phyloP scores from a whole-genome alignment of 2,329 filamentous ascomycete species.

The Ophiostoma pallidulum region DNA sequence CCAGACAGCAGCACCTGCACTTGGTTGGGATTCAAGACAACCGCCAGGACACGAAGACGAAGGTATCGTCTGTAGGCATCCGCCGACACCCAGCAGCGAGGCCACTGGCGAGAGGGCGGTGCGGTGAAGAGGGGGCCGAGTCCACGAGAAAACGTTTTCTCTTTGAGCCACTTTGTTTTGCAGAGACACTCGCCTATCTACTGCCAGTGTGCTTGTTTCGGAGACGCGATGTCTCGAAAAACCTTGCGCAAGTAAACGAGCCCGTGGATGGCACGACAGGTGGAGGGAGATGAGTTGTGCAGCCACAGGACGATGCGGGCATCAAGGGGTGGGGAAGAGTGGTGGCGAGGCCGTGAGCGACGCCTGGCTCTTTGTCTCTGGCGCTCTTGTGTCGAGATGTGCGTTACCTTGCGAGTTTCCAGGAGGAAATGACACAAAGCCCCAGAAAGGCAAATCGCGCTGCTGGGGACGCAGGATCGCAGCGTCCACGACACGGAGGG shows the following conservation, averaged over 20 bases:
- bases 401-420: neutral
- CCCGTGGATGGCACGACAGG: neutral
- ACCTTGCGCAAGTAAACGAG: slow-evolving; percentile 11
- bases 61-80: neutral
- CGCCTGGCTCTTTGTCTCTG: no score
- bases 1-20: neutral
- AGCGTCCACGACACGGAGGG: no score
- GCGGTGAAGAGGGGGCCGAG: no score
- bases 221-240: slow-evolving; percentile 7
- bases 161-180: neutral
- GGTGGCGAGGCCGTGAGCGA: neutral
- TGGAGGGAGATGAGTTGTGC: neutral
- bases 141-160: neutral
- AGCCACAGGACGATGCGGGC: neutral
- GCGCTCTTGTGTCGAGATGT: neutral
- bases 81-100: no score
- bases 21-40: neutral
- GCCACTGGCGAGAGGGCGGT: no score
- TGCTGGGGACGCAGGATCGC: no score
- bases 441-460: no score
- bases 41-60: neutral
- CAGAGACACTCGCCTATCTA: neutral
- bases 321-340: neutral
- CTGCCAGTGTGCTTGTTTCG: neutral
- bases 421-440: neutral